Evolutionary conservation across 208 protist genomes (phyloP).

Genomic region (Trypanosomatidae sp.): DNA sequence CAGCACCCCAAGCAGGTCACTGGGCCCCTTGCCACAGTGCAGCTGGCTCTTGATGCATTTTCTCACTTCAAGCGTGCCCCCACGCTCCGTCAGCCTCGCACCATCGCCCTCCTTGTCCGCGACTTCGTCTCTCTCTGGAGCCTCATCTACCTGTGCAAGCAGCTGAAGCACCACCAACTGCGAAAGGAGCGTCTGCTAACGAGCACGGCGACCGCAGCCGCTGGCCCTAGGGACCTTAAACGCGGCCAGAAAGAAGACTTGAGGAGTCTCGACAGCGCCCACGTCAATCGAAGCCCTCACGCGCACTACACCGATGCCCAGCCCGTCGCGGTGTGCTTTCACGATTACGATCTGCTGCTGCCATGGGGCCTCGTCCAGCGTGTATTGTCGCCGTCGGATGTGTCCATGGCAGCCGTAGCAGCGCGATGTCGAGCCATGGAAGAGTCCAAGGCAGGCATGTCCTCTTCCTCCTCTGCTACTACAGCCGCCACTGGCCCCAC

Average conservation of each 20-base stretch:
- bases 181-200: conserved; percentile 20
- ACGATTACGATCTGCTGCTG: conserved; percentile 44
- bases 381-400: background rate
- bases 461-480: background rate
- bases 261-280: background rate
- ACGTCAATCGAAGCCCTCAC: background rate
- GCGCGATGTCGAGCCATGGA: conserved; percentile 2
- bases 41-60: conserved; percentile 16
- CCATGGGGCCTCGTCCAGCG: conserved; percentile 19
- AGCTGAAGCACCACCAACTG: conserved; percentile 17
- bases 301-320: background rate
- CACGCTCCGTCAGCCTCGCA: conserved; percentile 19
- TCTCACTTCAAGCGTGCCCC: conserved; percentile 12
- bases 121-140: conserved; percentile 19
- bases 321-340: conserved; percentile 30
- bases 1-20: background rate
- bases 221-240: background rate
- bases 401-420: conserved; percentile 4
- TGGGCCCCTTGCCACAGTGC: conserved; percentile 21
- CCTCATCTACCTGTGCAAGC: conserved; percentile 24
- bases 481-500: background rate
- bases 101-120: conserved; percentile 20
- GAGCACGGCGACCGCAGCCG: background rate
- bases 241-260: background rate
- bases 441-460: background rate